These are phyloP conservation scores for Nannizziopsis barbatae DNA, from an alignment of 2,329 filamentous ascomycete species.

Conservation along the genomic window DNA sequence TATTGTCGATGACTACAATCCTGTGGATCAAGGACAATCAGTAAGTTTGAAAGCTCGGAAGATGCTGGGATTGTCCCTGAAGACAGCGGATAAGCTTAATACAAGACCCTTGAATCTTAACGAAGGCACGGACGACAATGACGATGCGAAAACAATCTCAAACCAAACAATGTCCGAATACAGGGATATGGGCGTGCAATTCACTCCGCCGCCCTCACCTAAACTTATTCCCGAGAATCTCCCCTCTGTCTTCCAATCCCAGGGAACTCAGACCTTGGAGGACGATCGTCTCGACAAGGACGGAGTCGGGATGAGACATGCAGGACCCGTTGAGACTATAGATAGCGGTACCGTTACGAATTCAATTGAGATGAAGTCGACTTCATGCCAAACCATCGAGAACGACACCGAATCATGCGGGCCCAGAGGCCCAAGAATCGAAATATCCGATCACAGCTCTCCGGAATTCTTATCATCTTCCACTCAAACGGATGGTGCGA, in stretches of 20 bases:
- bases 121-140: conserved; percentile 22
- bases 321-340: conserved; percentile 13
- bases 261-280: conserved; percentile 3
- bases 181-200: conserved; percentile 68
- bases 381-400: conserved; percentile 34
- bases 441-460: background rate
- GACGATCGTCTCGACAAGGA: background rate
- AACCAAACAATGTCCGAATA: conserved; percentile 44
- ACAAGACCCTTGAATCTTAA: conserved; percentile 1
- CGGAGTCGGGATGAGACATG: background rate
- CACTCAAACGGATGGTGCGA: conserved; percentile 28
- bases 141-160: conserved; percentile 33
- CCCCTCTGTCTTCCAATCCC: background rate
- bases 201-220: conserved; percentile 70
- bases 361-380: conserved; percentile 31
- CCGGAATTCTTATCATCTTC: conserved; percentile 15
- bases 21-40: conserved; percentile 28
- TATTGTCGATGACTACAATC: conserved; percentile 33
- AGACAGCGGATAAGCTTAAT: conserved; percentile 17
- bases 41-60: conserved; percentile 35
- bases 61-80: conserved; percentile 36
- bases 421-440: conserved; percentile 22
- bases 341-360: conserved; percentile 26
- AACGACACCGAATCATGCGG: conserved; percentile 29
- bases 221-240: conserved; percentile 37